These are phyloP conservation scores for Volvox reticuliferus DNA, from an alignment of 139 green algal species.

Conservation along the genomic window DNA sequence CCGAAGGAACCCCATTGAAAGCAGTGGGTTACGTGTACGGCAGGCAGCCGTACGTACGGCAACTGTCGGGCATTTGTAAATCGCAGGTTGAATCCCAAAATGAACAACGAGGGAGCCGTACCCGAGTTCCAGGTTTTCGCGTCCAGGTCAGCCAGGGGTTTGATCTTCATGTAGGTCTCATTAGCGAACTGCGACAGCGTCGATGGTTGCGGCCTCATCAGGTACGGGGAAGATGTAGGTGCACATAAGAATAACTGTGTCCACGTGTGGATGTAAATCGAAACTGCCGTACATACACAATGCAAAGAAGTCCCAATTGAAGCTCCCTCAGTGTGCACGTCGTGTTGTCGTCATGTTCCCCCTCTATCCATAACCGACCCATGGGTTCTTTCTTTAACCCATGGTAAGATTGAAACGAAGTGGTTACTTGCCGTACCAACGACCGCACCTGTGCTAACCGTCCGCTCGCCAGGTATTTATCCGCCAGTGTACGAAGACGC, in stretches of 20 bases:
- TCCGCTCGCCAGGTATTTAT: slow-evolving; percentile 67
- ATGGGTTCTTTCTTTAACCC: not conserved
- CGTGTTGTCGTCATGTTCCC: not conserved
- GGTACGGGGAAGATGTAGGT: too few species aligned
- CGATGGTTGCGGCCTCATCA: not conserved
- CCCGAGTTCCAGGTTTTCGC: slow-evolving; percentile 31
- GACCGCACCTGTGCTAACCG: slow-evolving; percentile 50
- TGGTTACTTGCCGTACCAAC: too few species aligned
- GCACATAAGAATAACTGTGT: not conserved
- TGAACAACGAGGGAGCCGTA: not conserved
- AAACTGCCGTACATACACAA: not conserved
- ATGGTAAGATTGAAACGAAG: too few species aligned
- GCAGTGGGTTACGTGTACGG: not conserved
- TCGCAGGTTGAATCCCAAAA: too few species aligned
- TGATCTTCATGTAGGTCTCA: slow-evolving; percentile 56
- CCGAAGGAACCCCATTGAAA: too few species aligned
- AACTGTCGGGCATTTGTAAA: too few species aligned
- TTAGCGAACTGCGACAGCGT: slow-evolving; percentile 58
- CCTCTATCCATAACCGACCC: not conserved
- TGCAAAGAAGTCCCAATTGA: not conserved
- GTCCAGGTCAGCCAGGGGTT: slow-evolving; percentile 40
- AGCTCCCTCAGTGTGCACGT: not conserved
- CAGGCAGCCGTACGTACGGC: too few species aligned
- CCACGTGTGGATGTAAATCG: not conserved
- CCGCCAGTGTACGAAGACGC: slow-evolving; percentile 85